These are phyloP conservation scores for Diplodia corticola DNA, from an alignment of 2,329 filamentous ascomycete genomes.

Conservation along the genomic window DNA sequence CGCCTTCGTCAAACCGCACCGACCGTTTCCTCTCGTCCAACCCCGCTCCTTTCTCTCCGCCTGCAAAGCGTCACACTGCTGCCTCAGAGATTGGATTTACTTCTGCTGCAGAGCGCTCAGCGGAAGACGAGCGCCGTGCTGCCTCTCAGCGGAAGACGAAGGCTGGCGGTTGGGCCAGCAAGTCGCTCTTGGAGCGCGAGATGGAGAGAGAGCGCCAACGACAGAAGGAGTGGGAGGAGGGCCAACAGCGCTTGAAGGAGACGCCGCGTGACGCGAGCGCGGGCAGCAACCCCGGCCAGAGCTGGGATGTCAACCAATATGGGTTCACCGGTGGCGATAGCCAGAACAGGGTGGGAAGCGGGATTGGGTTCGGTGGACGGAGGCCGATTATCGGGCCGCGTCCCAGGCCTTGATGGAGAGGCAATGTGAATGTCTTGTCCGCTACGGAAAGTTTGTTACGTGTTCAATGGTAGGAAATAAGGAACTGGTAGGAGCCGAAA, in stretches of 20 bases:
- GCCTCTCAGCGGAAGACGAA: slow-evolving; percentile 63
- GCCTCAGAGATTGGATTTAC: slow-evolving; percentile 54
- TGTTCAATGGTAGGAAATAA: neutral
- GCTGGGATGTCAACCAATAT: slow-evolving; percentile 77
- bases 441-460: neutral
- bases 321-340: slow-evolving; percentile 75
- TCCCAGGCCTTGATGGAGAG: slow-evolving; percentile 41
- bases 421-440: neutral
- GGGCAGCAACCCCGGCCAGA: slow-evolving; percentile 66
- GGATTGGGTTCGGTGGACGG: slow-evolving; percentile 62
- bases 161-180: slow-evolving; percentile 63
- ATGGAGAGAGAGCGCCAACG: slow-evolving; percentile 78
- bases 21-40: slow-evolving; percentile 60
- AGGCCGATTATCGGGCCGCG: slow-evolving; percentile 79
- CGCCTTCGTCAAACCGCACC: slow-evolving; percentile 50
- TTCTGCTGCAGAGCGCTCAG: slow-evolving; percentile 58
- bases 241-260: slow-evolving; percentile 65
- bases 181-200: slow-evolving; percentile 73
- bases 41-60: slow-evolving; percentile 50
- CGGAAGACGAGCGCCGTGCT: slow-evolving; percentile 48
- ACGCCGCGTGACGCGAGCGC: slow-evolving; percentile 57
- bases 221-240: slow-evolving; percentile 77
- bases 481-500: neutral
- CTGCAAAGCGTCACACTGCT: slow-evolving; percentile 54
- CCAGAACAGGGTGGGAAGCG: slow-evolving; percentile 67